phyloP scores from a whole-genome alignment of 2,329 filamentous ascomycete species.

The Amauroascus niger region DNA sequence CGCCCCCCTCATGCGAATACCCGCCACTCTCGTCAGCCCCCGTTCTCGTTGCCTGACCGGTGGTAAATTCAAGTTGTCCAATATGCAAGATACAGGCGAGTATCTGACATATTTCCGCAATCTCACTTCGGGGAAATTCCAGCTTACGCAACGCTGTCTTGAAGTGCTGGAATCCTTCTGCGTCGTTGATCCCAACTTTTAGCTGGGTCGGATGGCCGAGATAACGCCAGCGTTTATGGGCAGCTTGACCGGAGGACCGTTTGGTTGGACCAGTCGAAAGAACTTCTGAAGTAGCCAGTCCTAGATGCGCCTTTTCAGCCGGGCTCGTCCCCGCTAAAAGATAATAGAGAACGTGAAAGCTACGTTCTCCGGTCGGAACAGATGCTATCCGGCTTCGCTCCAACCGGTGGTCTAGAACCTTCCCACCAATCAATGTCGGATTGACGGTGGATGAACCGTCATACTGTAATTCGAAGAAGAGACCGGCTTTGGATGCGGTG shows the following conservation, averaged over 20 bases:
- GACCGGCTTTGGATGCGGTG: slow-evolving; percentile 86
- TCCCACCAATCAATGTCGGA: slow-evolving; percentile 84
- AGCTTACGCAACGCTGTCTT: slow-evolving; percentile 90
- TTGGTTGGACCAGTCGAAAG: slow-evolving; percentile 38
- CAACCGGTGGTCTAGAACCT: slow-evolving; percentile 84
- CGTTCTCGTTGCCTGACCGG: slow-evolving; percentile 65
- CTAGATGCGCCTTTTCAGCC: slow-evolving; percentile 80
- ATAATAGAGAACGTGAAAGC: slow-evolving; percentile 94
- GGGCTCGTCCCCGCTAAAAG: slow-evolving; percentile 82
- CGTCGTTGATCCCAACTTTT: slow-evolving; percentile 93
- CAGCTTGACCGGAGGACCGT: slow-evolving; percentile 44
- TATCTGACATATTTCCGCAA: slow-evolving; percentile 93
- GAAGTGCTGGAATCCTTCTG: slow-evolving; percentile 92
- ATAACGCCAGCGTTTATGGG: slow-evolving; percentile 87
- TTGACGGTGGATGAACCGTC: slow-evolving; percentile 77
- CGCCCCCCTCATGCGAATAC: slow-evolving; percentile 88
- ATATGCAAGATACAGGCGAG: slow-evolving; percentile 93
- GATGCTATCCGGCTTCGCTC: slow-evolving; percentile 85
- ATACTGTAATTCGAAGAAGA: slow-evolving; percentile 95
- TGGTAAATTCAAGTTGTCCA: slow-evolving; percentile 89
- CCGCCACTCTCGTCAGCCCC: slow-evolving; percentile 86
- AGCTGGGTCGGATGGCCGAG: slow-evolving; percentile 92
- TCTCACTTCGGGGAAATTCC: slow-evolving; percentile 85
- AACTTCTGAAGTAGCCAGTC: slow-evolving; percentile 44
- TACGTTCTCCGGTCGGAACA: slow-evolving; percentile 90